Percentiles rank a stretch among this genome's conserved stretches.
Conservation (phyloP, 2,329 filamentous ascomycete species). For the Xylariomycetidae sp. region DNA sequence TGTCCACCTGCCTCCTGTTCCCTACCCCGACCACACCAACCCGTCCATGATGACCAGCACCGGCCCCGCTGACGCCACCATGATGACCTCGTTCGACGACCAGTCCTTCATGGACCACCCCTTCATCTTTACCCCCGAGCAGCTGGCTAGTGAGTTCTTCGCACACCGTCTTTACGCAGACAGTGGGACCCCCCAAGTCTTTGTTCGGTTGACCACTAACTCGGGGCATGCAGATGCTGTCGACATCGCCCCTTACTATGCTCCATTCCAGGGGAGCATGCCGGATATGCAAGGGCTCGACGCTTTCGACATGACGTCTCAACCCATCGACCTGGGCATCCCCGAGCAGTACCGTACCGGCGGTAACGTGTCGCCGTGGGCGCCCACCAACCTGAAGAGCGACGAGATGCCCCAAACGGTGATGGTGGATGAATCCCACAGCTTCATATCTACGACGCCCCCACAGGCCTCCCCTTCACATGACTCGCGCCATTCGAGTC, state of each 20-base stretch:
- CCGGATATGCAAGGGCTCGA: constrained; percentile 19
- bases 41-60: constrained; percentile 24
- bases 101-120: constrained; percentile 34
- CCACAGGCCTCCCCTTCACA: constrained; percentile 6
- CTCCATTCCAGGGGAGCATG: constrained; percentile 26
- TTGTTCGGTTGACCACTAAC: constrained; percentile 5
- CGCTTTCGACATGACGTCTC: constrained; percentile 23
- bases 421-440: no score
- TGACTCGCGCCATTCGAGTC: neutral
- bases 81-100: constrained; percentile 22
- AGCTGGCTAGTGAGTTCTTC: constrained; percentile 27
- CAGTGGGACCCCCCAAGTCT: no score
- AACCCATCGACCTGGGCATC: constrained; percentile 32
- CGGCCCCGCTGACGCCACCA: constrained; percentile 24
- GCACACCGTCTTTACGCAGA: no score
- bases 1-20: constrained; percentile 25
- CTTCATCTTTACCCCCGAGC: constrained; percentile 33
- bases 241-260: constrained; percentile 20
- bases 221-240: constrained; percentile 8
- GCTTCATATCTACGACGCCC: constrained; percentile 25
- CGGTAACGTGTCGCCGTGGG: constrained; percentile 38
- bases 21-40: constrained; percentile 27
- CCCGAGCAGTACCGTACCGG: constrained; percentile 32
- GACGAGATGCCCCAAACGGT: constrained; percentile 28
- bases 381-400: constrained; percentile 30